phyloP scores from a whole-genome alignment of 1,139 yeast species.

The Saccharomyces hybrid region DNA sequence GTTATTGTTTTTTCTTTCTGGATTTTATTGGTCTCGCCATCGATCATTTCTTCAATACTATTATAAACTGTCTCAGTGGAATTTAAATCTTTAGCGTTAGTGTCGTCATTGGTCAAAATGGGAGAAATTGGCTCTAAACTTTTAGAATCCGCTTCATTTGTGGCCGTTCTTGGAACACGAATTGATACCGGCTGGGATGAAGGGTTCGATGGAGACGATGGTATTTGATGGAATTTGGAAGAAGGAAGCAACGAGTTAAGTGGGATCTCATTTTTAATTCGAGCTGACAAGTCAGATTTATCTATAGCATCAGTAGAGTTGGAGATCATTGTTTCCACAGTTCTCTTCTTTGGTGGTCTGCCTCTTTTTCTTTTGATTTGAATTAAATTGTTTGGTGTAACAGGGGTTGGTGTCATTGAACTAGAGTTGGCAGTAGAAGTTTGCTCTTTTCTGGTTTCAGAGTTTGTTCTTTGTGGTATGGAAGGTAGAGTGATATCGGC shows the following conservation, averaged over 20 bases:
- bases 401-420: not conserved
- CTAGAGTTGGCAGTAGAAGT: not conserved
- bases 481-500: not conserved
- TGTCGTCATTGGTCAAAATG: not conserved
- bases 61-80: not conserved
- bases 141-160: not conserved
- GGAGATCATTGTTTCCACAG: slow-evolving; percentile 4
- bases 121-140: not conserved
- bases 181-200: not conserved
- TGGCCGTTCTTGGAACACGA: not conserved
- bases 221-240: not conserved
- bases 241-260: not conserved
- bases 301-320: not conserved
- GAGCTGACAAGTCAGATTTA: not conserved
- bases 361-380: slow-evolving; percentile 25
- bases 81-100: not conserved
- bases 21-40: not conserved
- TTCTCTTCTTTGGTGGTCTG: slow-evolving; percentile 30
- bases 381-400: not conserved
- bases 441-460: not conserved
- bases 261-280: not conserved
- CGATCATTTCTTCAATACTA: not conserved
- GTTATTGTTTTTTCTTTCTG: not conserved
- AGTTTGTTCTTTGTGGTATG: slow-evolving; percentile 4
- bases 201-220: not conserved